Evolutionary conservation across 73 alveolate species (phyloP), one percentile per base, ranked within the genome.

Genomic region (Effrenium voratum): DNA sequence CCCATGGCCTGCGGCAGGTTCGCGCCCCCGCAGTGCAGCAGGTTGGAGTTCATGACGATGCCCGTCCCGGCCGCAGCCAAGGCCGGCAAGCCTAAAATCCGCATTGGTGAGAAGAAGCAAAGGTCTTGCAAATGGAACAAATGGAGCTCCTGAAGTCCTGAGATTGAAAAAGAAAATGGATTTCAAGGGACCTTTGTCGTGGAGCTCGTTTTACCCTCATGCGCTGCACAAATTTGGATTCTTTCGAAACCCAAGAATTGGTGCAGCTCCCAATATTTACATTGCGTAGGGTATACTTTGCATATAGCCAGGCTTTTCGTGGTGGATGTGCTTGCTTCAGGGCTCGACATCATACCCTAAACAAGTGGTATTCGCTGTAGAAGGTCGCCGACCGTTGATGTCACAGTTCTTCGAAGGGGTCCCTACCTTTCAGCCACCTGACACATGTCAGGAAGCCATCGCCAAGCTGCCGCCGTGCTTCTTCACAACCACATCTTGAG

Each of bases 11-110:
- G 76, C 82, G 97, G 87, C 45, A 90, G 55, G 41, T 90, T 90
- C 41, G 97, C 88, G 12, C 97, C 97, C 60, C 97, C 97, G 6
- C 97, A 90, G 97, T 90, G 97, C 75, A 90, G 76, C 87, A 90
- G 43, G 38, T 90, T 90, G 76, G 97, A 90, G 80, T 88, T 88
- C 97, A 90, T 90, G 57, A 90, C 55, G 75, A 90, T 66, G 75
- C 87, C 97, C 36, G 97, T 90, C 34, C 97, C 97, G 52, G 97
- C 52, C 30, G 97, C 38, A 19, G 87, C 66, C 30, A 90, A 55
- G 4, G 97, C 87, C 3, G 97, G 97, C 75, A 90, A 47, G 49
- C 97, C 97, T 90, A 19, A 1, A 36, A 43, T n/a, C n/a, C 44
- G 34, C 68, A 32, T 34, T 4, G 47, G 28, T 22, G 3, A 12